Conservation (phyloP, 2,329 filamentous ascomycete genomes). For the Claviceps pazoutovae region DNA sequence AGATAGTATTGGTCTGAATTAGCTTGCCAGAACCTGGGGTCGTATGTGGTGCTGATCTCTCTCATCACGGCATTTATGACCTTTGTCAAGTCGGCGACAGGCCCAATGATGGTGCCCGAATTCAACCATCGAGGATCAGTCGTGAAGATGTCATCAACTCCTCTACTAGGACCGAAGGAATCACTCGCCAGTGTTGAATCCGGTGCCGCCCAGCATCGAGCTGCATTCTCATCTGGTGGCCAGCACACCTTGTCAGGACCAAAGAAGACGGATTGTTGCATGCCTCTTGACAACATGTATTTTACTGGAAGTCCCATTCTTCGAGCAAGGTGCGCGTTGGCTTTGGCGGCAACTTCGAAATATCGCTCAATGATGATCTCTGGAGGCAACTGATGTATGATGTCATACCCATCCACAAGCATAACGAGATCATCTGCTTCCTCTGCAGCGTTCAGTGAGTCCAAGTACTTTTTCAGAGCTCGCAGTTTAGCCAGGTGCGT, state of each 20-base stretch:
- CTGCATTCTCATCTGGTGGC: constrained; percentile 20
- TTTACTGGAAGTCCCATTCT: constrained; percentile 30
- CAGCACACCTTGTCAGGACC: constrained; percentile 32
- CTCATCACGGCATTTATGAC: constrained; percentile 15
- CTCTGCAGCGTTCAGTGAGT: constrained; percentile 13
- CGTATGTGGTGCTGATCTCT: constrained; percentile 20
- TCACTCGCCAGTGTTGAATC: constrained; percentile 17
- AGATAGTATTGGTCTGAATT: constrained; percentile 32
- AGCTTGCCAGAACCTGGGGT: constrained; percentile 20
- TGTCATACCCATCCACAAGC: constrained; percentile 48
- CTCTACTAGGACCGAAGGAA: constrained; percentile 23
- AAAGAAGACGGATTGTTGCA: constrained; percentile 27
- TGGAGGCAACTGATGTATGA: constrained; percentile 51
- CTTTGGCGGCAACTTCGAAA: constrained; percentile 36
- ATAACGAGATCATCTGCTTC: constrained; percentile 45
- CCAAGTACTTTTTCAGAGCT: constrained; percentile 21
- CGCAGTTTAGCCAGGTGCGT: constrained; percentile 28
- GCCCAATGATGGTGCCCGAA: constrained; percentile 32
- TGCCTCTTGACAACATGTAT: constrained; percentile 16
- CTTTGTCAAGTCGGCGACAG: constrained; percentile 16
- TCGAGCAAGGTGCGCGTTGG: constrained; percentile 35
- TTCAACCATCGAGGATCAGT: constrained; percentile 29
- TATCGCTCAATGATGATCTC: constrained; percentile 50
- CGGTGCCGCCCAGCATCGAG: constrained; percentile 28
- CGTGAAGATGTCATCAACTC: constrained; percentile 16